Evolutionary conservation across 2,329 filamentous ascomycete species (phyloP).

Genomic region (Teratosphaeria zuluensis): DNA sequence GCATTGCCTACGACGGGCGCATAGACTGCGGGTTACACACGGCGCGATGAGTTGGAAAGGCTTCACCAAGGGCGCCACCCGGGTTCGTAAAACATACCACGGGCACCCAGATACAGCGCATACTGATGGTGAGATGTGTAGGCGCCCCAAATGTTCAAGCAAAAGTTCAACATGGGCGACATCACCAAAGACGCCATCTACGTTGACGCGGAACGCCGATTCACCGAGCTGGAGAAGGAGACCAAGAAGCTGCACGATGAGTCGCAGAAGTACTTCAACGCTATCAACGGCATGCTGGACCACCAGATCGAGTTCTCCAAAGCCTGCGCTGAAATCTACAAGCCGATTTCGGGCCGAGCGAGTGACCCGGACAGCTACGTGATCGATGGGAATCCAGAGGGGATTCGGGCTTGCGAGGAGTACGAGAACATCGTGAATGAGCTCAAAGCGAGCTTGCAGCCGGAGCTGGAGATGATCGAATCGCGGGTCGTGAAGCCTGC

Average conservation of each 20-base stretch:
- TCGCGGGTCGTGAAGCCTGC: constrained; percentile 81
- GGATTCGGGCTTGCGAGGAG: constrained; percentile 90
- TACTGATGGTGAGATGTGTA: constrained; percentile 21
- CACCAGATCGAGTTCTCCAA: constrained; percentile 98
- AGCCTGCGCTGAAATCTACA: constrained; percentile 93
- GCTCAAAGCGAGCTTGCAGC: constrained; percentile 74
- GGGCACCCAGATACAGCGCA: constrained; percentile 2
- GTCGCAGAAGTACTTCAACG: constrained; percentile 92
- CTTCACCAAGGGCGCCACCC: constrained; percentile 77
- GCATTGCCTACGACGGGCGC: neutral
- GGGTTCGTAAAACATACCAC: constrained; percentile 47
- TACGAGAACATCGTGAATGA: constrained; percentile 88
- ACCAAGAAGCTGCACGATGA: constrained; percentile 97
- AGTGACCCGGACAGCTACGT: constrained; percentile 82
- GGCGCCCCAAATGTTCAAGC: constrained; percentile 87
- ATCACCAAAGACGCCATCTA: constrained; percentile 93
- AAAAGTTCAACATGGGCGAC: constrained; percentile 90
- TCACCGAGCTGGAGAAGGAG: constrained; percentile 86
- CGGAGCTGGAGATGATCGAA: constrained; percentile 97
- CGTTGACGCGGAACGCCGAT: constrained; percentile 85
- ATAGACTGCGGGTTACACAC: neutral
- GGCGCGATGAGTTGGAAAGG: constrained; percentile 88
- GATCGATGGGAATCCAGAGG: constrained; percentile 79
- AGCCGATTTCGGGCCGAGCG: constrained; percentile 90
- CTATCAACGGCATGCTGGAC: constrained; percentile 94